Percentiles rank a stretch among this genome's conserved stretches.
Conservation (phyloP, 768 basidiomycete genomes). For the Macrolepiota dolichaula region DNA sequence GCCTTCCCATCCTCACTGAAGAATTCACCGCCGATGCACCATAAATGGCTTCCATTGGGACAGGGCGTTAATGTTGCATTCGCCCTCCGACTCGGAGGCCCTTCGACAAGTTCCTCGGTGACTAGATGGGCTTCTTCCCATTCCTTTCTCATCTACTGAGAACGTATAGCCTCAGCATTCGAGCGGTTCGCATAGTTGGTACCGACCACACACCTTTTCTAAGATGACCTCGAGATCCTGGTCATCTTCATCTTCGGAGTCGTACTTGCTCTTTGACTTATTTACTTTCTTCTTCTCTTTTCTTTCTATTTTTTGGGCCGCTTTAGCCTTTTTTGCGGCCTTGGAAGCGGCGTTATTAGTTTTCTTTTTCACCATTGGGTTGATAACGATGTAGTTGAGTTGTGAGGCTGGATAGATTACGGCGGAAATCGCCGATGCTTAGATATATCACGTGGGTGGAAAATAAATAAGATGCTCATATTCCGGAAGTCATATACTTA, state of each 20-base stretch:
- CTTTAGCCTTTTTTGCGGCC: constrained; percentile 65
- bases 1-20: constrained; percentile 85
- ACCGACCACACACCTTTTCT: constrained; percentile 52
- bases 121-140: constrained; percentile 82
- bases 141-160: constrained; percentile 71
- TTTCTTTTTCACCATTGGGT: constrained; percentile 55
- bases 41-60: constrained; percentile 77
- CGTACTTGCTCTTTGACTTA: constrained; percentile 28
- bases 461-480: too few relatives aligned
- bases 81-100: constrained; percentile 78
- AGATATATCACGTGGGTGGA: too few relatives aligned
- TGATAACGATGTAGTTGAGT: neutral
- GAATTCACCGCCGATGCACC: constrained; percentile 85
- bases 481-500: too few relatives aligned
- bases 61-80: constrained; percentile 81
- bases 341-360: constrained; percentile 41
- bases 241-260: constrained; percentile 36
- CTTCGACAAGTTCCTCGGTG: constrained; percentile 82
- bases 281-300: constrained; percentile 65
- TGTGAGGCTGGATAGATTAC: neutral
- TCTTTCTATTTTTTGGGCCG: constrained; percentile 60
- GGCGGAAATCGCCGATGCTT: neutral
- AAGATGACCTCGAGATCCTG: constrained; percentile 84
- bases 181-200: neutral
- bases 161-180: constrained; percentile 1